Evolutionary conservation across 306 rosid genomes (phyloP).

Genomic region (Vigna angularis): DNA sequence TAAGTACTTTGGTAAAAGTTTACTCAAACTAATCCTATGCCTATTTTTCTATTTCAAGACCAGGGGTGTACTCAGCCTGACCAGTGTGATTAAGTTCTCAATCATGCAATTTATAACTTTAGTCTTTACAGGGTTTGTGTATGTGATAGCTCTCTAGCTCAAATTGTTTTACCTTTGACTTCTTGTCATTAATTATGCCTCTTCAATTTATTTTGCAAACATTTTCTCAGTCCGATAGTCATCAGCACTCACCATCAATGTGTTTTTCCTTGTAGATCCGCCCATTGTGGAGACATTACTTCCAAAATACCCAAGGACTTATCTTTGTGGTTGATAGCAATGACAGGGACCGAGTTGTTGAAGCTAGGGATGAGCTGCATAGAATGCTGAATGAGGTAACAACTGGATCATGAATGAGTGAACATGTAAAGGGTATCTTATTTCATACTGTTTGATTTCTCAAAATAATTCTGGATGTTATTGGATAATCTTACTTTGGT

Average conservation of each 20-base stretch:
- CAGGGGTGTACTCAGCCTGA: background rate
- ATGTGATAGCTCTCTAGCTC: background rate
- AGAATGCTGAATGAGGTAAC: slow-evolving; percentile 89
- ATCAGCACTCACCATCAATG: slow-evolving; percentile 7
- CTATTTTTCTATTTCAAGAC: slow-evolving; percentile 19
- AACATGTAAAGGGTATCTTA: background rate
- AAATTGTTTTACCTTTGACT: slow-evolving; percentile 1
- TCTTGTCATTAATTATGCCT: slow-evolving; percentile 2
- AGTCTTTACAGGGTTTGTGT: background rate
- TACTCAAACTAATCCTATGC: background rate
- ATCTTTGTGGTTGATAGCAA: slow-evolving; percentile 91
- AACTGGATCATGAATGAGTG: slow-evolving; percentile 6
- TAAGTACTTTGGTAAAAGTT: background rate
- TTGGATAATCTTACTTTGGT: slow-evolving; percentile 39
- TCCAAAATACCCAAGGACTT: slow-evolving; percentile 74
- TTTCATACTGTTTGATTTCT: slow-evolving; percentile 19
- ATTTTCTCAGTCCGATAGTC: background rate
- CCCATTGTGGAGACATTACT: slow-evolving; percentile 94
- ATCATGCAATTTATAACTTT: slow-evolving; percentile 1
- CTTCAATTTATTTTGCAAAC: background rate
- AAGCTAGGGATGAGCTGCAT: slow-evolving; percentile 92
- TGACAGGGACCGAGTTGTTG: slow-evolving; percentile 87
- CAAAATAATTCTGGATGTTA: background rate
- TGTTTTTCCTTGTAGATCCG: slow-evolving; percentile 65
- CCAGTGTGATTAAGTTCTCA: slow-evolving; percentile 5